Base-by-base conservation (phyloP, 768 basidiomycete species). In the Hericium erinaceus region DNA sequence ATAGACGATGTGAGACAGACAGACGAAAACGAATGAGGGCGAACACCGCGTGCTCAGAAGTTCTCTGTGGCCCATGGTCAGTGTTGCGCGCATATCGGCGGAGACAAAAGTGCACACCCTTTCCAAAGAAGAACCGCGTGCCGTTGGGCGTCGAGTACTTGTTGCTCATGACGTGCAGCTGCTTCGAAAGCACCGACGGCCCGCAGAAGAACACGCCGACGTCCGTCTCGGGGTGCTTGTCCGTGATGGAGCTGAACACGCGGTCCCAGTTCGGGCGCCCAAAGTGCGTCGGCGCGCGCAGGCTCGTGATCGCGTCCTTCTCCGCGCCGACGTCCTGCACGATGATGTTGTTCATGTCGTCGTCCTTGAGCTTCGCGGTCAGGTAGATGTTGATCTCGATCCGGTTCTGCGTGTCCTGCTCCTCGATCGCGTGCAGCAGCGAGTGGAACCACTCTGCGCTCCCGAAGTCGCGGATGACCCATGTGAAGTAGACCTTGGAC, bases 371-470 rank as follows among this genome's bases (percentile, higher is more conserved):
- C 75, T 83, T 89, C 38, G 88, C 89, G 0, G 94, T 97, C 20
- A 98, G 81, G 70, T 95, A 93, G 64, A 92, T 95, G 73, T 86
- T 92, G 68, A 95, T 95, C 75, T 97, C 94, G 61, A 95, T 95
- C 60, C 83, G 73, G 68, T 87, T 85, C 69, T 83, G 82, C 10
- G 79, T 80, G 67, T 98, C 95, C 68, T 97, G 92, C 62, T 92
- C 92, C 69, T 97, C 94, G 62, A 95, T 89, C 20, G 95, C 94
- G 64, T 90, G 84, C 59, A 98, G 76, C 33, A 98, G 82, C 7
- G 89, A 91, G 72, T 95, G 92, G 83, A 97, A 95, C 90, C 90
- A 93, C 68, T 92, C 90, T 4, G 90, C 89, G 40, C 80, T 80
- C 60, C 87, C 89, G 66, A 92, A 93, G 70, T 95, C 92, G 64